Evolutionary conservation across 2,329 filamentous ascomycete genomes (phyloP).

Genomic region (Verticillium zaregamsianum): DNA sequence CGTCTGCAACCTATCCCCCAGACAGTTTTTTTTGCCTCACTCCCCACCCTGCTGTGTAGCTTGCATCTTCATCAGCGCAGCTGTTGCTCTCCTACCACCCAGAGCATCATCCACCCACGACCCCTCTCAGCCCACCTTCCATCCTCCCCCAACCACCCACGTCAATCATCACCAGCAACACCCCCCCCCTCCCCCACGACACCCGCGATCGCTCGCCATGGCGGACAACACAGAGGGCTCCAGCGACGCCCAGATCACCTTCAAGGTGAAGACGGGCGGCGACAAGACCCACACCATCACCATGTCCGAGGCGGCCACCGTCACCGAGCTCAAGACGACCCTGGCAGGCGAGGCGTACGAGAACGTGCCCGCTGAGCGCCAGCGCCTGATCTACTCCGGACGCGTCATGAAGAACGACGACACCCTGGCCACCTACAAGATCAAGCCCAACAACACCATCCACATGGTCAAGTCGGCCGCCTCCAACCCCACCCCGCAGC

Average conservation of each 20-base stretch:
- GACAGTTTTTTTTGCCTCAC: not conserved
- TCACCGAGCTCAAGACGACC: conserved; percentile 85
- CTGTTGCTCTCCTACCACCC: not conserved
- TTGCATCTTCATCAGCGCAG: not conserved
- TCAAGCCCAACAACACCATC: conserved; percentile 92
- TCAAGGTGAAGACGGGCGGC: conserved; percentile 96
- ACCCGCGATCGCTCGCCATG: conserved; percentile 37
- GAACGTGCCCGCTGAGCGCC: conserved; percentile 80
- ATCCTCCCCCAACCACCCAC: not conserved
- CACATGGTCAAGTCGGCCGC: conserved; percentile 95
- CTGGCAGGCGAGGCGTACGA: conserved; percentile 78
- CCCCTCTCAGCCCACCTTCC: not conserved
- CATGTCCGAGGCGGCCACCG: conserved; percentile 69
- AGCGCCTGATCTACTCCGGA: conserved; percentile 95
- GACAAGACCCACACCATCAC: conserved; percentile 83
- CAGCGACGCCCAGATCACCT: conserved; percentile 77
- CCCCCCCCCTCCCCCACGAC: not conserved
- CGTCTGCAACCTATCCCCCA: not conserved
- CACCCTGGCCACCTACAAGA: conserved; percentile 80
- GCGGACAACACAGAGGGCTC: conserved; percentile 58
- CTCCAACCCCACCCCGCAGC: conserved; percentile 62
- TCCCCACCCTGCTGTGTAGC: not conserved
- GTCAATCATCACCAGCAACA: not conserved
- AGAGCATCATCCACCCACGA: not conserved
- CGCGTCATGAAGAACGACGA: conserved; percentile 95